phyloP scores from a whole-genome alignment of 116 monocot genomes.

The Zostera marina region DNA sequence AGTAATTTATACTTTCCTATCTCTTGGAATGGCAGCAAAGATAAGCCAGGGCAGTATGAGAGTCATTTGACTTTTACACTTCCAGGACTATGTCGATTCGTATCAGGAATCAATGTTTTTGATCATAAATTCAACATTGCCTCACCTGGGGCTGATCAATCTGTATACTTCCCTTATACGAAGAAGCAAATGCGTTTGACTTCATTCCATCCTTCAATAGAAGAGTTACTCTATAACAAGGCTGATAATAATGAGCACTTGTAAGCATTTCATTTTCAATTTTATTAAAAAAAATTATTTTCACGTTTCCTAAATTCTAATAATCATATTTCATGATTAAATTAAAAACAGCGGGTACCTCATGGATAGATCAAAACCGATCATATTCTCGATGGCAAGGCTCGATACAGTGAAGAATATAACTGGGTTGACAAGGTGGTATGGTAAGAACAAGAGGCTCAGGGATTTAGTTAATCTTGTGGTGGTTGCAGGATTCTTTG shows the following conservation, averaged over 20 bases:
- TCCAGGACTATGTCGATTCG: constrained; percentile 75
- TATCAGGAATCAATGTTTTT: constrained; percentile 72
- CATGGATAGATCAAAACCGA: constrained; percentile 45
- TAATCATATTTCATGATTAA: not conserved
- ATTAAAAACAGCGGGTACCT: constrained; percentile 34
- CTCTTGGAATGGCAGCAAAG: constrained; percentile 40
- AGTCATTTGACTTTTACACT: constrained; percentile 72
- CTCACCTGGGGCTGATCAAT: constrained; percentile 84
- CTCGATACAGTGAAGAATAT: constrained; percentile 73
- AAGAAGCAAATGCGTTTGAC: constrained; percentile 71
- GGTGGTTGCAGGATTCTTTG: constrained; percentile 47
- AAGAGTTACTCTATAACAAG: constrained; percentile 67
- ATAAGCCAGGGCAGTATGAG: constrained; percentile 85
- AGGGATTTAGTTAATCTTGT: constrained; percentile 58
- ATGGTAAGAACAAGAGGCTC: constrained; percentile 46
- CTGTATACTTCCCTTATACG: constrained; percentile 82
- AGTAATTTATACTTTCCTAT: not conserved
- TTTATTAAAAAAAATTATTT: not conserved
- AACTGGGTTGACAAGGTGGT: constrained; percentile 54
- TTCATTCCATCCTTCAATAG: constrained; percentile 43
- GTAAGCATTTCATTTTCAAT: constrained; percentile 18
- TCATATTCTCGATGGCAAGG: constrained; percentile 76
- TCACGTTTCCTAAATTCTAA: not conserved
- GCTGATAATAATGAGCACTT: constrained; percentile 65
- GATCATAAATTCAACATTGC: constrained; percentile 97